phyloP scores from a whole-genome alignment of 768 basidiomycete genomes.

The Leccinum subtestaceum region DNA sequence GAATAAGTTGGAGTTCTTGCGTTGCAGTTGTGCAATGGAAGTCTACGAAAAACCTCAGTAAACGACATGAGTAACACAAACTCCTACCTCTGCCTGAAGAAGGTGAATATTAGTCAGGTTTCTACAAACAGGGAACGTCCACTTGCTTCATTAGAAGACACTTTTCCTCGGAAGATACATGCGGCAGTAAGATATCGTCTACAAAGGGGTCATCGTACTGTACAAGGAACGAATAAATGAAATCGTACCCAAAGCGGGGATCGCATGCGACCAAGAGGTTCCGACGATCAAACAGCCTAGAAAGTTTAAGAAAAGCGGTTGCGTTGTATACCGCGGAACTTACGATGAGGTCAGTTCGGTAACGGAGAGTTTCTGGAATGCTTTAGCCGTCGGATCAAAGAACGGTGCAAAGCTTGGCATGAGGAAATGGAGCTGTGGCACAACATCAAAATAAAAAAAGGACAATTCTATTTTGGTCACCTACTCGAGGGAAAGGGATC shows the following conservation, averaged over 20 bases:
- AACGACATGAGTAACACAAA: slow-evolving; percentile 2
- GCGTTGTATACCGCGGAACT: slow-evolving; percentile 21
- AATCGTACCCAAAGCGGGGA: slow-evolving; percentile 63
- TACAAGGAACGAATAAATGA: background rate
- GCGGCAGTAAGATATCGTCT: slow-evolving; percentile 87
- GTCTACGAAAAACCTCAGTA: slow-evolving; percentile 41
- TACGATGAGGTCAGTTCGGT: slow-evolving; percentile 75
- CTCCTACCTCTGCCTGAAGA: slow-evolving; percentile 51
- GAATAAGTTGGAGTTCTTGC: slow-evolving; percentile 69
- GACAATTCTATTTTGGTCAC: slow-evolving; percentile 18
- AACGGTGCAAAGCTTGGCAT: slow-evolving; percentile 95
- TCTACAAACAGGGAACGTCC: background rate
- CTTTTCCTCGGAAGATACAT: slow-evolving; percentile 81
- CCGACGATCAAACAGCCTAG: slow-evolving; percentile 73
- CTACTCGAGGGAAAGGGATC: slow-evolving; percentile 91
- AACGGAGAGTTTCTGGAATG: slow-evolving; percentile 60
- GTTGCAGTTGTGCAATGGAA: slow-evolving; percentile 70
- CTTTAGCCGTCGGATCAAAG: slow-evolving; percentile 58
- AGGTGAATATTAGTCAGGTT: slow-evolving; percentile 1
- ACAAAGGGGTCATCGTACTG: background rate
- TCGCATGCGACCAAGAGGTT: slow-evolving; percentile 83
- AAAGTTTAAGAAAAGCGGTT: background rate
- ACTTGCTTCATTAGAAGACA: slow-evolving; percentile 78
- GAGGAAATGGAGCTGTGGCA: slow-evolving; percentile 84
- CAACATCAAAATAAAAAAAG: background rate